A percentile compares a stretch with the other conserved stretches of the same genome.
Conservation (phyloP, 2,329 filamentous ascomycete genomes). For the Pestalotiopsis sp. region DNA sequence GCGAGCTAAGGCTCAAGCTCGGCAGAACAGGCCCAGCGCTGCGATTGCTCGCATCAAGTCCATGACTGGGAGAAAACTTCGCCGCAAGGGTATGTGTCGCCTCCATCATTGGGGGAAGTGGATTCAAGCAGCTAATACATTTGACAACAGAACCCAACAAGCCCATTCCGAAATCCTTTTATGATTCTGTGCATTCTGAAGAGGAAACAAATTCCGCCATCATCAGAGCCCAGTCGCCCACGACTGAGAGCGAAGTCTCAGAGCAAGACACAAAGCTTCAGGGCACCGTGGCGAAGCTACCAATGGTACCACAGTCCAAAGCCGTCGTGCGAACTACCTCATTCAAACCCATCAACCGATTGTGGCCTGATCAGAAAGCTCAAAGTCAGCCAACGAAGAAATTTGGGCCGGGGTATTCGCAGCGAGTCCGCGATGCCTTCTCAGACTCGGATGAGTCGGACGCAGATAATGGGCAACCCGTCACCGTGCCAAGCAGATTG, state of each 20-base stretch:
- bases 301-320: not conserved
- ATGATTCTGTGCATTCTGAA: not conserved
- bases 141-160: not conserved
- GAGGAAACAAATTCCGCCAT: not conserved
- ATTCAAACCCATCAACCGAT: constrained; percentile 9
- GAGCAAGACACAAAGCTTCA: not conserved
- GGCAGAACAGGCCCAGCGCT: not conserved
- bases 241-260: not conserved
- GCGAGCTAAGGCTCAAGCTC: not conserved
- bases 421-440: not conserved
- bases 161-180: not conserved
- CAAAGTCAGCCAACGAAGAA: not conserved
- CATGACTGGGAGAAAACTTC: not conserved
- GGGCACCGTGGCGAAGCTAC: too few species aligned
- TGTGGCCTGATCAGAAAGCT: not conserved
- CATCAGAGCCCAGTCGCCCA: not conserved
- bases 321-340: not conserved
- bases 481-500: not conserved
- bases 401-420: constrained; percentile 4
- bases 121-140: not conserved
- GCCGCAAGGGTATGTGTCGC: not conserved
- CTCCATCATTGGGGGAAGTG: not conserved
- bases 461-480: not conserved
- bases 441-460: not conserved
- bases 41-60: constrained; percentile 7